Conservation (phyloP, 345 rosid species). For the Luvunga scandens region DNA sequence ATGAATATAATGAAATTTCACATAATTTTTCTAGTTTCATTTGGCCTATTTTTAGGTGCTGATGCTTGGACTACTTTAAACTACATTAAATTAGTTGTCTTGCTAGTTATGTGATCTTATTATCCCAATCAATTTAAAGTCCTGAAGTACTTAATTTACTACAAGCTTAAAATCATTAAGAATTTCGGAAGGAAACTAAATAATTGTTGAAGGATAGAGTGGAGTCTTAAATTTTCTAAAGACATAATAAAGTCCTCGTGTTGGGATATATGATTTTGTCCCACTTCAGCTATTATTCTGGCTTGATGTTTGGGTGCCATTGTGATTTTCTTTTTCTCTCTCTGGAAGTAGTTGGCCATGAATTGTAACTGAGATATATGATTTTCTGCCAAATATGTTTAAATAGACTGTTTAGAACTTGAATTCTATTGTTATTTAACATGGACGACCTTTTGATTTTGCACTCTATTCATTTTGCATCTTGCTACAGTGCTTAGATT, state of each 20-base stretch:
- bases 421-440: background rate
- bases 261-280: background rate
- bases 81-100: background rate
- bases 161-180: background rate
- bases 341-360: background rate
- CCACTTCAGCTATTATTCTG: background rate
- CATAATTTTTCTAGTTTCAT: background rate
- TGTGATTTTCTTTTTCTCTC: background rate
- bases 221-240: background rate
- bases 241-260: background rate
- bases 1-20: background rate
- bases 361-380: background rate
- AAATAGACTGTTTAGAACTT: background rate
- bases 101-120: background rate
- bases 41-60: background rate
- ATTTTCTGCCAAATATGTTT: background rate
- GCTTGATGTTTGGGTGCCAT: background rate
- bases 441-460: too few species aligned
- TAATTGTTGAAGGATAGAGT: background rate
- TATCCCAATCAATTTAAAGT: background rate
- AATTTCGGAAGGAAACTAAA: background rate
- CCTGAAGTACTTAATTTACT: background rate
- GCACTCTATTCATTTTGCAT: background rate
- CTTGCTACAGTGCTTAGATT: background rate
- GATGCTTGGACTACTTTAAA: conserved; percentile 1